Percentiles rank a stretch among this genome's conserved stretches.
Conservation (phyloP, 1,284 basidiomycete genomes). For the Golubevia pallescens region DNA sequence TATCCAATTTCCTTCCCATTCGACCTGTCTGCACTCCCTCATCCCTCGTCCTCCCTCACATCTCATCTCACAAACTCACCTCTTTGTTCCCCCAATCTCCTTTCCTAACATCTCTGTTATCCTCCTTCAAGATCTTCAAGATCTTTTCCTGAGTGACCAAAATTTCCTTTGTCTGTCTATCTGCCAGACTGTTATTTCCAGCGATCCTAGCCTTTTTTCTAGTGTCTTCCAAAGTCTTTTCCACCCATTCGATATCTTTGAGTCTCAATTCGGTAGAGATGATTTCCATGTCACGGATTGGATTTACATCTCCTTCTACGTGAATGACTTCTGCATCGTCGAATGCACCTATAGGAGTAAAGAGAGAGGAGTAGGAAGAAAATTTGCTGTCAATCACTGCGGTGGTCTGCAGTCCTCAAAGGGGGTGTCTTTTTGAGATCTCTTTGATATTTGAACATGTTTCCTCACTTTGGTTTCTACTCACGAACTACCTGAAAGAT, state of each 20-base stretch:
- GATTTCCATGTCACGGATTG: constrained; percentile 95
- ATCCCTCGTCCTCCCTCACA: neutral
- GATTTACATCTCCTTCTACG: constrained; percentile 97
- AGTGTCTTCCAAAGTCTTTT: constrained; percentile 79
- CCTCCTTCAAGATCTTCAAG: constrained; percentile 77
- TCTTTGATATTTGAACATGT: no score
- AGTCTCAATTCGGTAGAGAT: constrained; percentile 80
- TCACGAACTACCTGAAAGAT: constrained; percentile 95
- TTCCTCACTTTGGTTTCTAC: no score
- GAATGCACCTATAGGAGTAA: constrained; percentile 71
- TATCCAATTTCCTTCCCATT: no score
- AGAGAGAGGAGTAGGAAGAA: neutral
- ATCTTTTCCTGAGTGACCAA: constrained; percentile 78
- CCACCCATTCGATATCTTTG: constrained; percentile 99
- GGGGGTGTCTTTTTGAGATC: no score
- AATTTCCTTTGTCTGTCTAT: constrained; percentile 56
- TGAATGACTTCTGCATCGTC: constrained; percentile 99
- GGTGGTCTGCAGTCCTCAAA: no score
- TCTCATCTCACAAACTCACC: constrained; percentile 69
- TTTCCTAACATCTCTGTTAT: constrained; percentile 91
- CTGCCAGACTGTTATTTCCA: constrained; percentile 50
- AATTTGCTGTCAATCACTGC: no score
- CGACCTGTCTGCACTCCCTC: no score
- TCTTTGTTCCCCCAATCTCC: constrained; percentile 96
- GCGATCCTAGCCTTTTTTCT: constrained; percentile 49